Evolutionary conservation across 148 eudicot species (phyloP).

Genomic region (Diospyros lotus): DNA sequence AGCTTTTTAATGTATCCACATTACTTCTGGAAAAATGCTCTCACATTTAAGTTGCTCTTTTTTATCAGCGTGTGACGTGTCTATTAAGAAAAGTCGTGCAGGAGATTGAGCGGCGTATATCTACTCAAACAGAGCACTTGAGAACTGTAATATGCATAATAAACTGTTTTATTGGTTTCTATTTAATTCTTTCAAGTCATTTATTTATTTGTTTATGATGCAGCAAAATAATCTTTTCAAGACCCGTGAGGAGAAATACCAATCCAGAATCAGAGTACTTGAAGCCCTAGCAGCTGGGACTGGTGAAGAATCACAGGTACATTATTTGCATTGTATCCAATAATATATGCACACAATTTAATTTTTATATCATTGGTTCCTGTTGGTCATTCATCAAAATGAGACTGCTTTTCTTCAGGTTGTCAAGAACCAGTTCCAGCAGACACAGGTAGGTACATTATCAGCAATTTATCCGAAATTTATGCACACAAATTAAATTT

Average conservation of each 20-base stretch:
- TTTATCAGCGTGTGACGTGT: conserved; percentile 70
- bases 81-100: conserved; percentile 87
- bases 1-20: neutral
- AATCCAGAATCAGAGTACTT: conserved; percentile 79
- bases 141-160: conserved; percentile 37
- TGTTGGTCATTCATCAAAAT: neutral
- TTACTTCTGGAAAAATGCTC: neutral
- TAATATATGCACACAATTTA: neutral
- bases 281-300: conserved; percentile 90
- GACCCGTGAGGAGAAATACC: conserved; percentile 87
- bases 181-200: neutral
- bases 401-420: conserved; percentile 39
- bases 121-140: conserved; percentile 89
- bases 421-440: conserved; percentile 52
- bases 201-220: conserved; percentile 5
- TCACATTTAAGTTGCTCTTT: conserved; percentile 15
- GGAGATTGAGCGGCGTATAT: conserved; percentile 88
- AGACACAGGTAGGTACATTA: too few species aligned
- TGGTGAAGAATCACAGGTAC: conserved; percentile 80
- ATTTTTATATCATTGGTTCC: conserved; percentile 1
- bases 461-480: too few species aligned
- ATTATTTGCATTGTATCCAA: neutral
- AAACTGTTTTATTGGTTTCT: neutral
- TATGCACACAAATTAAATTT: too few species aligned
- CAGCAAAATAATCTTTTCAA: conserved; percentile 87